Conservation (phyloP, 768 basidiomycete species). For the Tubosaeta sp. region DNA sequence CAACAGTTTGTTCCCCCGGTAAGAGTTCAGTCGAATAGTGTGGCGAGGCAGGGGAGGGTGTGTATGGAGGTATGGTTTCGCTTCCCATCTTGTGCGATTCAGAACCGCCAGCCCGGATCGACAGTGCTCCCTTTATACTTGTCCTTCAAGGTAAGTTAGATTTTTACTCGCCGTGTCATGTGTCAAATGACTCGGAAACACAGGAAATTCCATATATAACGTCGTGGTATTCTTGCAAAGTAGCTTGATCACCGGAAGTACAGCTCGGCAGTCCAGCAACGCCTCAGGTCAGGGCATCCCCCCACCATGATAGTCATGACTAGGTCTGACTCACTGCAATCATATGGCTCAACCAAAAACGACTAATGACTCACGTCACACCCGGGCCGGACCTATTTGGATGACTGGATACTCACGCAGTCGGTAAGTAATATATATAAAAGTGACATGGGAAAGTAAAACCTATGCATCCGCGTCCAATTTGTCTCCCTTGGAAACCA, state of each 20-base stretch:
- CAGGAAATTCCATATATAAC: neutral
- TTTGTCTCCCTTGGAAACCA: constrained; percentile 55
- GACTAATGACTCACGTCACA: neutral
- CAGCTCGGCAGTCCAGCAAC: neutral
- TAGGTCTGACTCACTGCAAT: neutral
- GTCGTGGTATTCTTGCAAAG: too few species aligned
- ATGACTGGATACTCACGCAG: neutral
- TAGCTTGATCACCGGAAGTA: neutral
- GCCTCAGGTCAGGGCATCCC: too few species aligned
- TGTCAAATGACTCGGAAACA: neutral
- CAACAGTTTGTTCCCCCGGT: constrained; percentile 47
- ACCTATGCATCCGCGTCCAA: constrained; percentile 17
- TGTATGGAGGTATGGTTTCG: constrained; percentile 49
- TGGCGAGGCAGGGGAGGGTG: constrained; percentile 49
- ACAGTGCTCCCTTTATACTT: neutral
- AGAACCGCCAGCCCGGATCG: neutral
- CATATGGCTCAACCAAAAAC: neutral
- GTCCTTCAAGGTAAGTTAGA: neutral
- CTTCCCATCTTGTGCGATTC: constrained; percentile 3
- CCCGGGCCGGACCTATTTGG: neutral
- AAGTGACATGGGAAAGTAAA: neutral
- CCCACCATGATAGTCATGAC: neutral
- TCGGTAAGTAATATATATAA: neutral
- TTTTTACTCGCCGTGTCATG: neutral
- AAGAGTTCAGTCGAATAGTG: constrained; percentile 49